phyloP scores from a whole-genome alignment of 768 basidiomycete genomes.

The Sporobolomyces roseus region DNA sequence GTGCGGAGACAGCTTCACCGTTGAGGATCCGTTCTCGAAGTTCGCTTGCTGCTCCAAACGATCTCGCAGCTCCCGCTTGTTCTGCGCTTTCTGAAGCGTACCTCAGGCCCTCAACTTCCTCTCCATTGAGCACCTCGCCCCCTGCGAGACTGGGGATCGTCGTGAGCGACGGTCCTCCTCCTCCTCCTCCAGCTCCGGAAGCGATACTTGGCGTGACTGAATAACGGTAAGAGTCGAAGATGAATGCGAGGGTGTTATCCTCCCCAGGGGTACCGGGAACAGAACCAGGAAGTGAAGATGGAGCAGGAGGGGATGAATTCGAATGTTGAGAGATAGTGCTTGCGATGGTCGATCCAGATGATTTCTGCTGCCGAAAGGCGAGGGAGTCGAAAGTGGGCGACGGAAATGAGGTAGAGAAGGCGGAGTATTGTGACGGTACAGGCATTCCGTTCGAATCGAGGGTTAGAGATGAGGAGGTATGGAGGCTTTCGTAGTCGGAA shows the following conservation, averaged over 20 bases:
- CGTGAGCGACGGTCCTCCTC: no score
- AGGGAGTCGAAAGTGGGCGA: slow-evolving; percentile 1
- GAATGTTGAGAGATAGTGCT: background rate
- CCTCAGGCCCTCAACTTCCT: no score
- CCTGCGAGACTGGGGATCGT: background rate
- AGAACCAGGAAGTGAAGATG: background rate
- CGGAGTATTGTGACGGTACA: background rate
- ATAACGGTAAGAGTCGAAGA: slow-evolving; percentile 34
- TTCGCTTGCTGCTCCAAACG: slow-evolving; percentile 4
- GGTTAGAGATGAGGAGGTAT: no score
- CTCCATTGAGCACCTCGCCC: no score
- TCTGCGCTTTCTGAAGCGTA: no score
- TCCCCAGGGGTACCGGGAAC: slow-evolving; percentile 6
- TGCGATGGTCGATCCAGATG: slow-evolving; percentile 10
- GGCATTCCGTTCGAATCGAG: no score
- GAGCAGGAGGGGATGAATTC: background rate
- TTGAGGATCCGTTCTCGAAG: slow-evolving; percentile 1
- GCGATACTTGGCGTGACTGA: background rate
- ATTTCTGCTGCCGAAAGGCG: background rate
- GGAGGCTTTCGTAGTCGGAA: no score
- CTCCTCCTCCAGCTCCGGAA: background rate
- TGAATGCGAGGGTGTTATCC: slow-evolving; percentile 28
- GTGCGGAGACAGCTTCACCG: background rate
- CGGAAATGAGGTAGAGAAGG: background rate
- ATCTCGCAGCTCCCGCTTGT: no score